phyloP scores from a whole-genome alignment of 2,329 filamentous ascomycete species.

The Ascochyta koolunga region DNA sequence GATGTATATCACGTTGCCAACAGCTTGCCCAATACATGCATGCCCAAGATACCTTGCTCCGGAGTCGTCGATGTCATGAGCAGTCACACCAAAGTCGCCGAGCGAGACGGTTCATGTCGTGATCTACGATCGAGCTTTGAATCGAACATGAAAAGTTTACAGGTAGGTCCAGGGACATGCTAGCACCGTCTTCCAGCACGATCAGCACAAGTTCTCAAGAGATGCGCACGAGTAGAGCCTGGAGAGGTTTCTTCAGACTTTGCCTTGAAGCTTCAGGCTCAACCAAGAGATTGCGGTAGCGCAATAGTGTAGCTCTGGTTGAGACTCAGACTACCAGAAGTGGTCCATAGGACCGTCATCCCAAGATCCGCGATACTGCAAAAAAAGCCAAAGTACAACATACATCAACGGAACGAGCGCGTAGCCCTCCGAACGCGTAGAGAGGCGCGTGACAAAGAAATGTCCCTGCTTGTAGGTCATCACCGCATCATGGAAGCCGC shows the following conservation, averaged over 20 bases:
- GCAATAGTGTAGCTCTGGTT: conserved; percentile 45
- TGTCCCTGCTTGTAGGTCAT: conserved; percentile 72
- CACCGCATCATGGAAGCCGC: conserved; percentile 69
- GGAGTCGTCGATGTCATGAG: too few species aligned
- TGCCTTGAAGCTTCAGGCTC: conserved; percentile 45
- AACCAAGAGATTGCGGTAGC: conserved; percentile 40
- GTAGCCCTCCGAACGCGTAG: conserved; percentile 20
- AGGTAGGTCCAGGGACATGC: too few species aligned
- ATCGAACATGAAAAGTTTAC: too few species aligned
- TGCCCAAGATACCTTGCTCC: too few species aligned
- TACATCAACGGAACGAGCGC: conserved; percentile 2
- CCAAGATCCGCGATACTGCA: conserved; percentile 17
- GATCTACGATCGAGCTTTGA: too few species aligned
- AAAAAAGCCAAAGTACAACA: conserved; percentile 9
- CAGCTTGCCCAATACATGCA: neutral
- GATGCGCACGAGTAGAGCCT: neutral
- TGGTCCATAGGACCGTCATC: conserved; percentile 47
- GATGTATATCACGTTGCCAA: neutral
- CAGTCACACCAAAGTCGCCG: too few species aligned
- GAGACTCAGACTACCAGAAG: conserved; percentile 50
- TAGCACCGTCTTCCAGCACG: neutral
- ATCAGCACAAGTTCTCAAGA: neutral
- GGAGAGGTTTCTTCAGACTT: conserved; percentile 36
- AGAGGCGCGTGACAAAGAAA: conserved; percentile 39
- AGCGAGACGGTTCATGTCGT: too few species aligned